These are phyloP conservation scores for Myriosclerotinia duriaeana DNA, from an alignment of 2,329 filamentous ascomycete species.

Conservation along the genomic window DNA sequence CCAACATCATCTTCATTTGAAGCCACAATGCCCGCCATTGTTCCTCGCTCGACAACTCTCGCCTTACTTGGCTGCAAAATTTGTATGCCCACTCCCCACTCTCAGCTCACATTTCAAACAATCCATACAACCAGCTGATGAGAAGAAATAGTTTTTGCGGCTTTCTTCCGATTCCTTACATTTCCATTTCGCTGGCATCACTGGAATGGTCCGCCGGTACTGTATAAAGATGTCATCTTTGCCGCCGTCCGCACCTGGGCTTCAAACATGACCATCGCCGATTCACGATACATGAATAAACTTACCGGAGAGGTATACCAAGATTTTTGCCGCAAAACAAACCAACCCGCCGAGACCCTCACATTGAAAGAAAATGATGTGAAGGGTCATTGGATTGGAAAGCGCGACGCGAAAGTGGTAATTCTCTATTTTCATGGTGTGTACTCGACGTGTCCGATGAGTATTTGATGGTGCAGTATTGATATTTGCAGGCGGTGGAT, in stretches of 20 bases:
- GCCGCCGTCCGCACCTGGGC: not conserved
- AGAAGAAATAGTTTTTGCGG: not conserved
- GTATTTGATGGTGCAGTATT: not conserved
- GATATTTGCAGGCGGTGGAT: conserved; percentile 3
- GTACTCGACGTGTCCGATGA: too few relatives aligned
- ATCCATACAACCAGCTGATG: not conserved
- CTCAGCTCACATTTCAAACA: too few relatives aligned
- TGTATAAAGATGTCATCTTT: conserved; percentile 6
- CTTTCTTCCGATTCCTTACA: not conserved
- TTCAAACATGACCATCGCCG: not conserved
- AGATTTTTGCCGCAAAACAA: not conserved
- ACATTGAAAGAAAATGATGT: not conserved
- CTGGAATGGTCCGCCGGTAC: not conserved
- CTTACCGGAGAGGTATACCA: not conserved
- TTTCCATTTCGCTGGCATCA: not conserved
- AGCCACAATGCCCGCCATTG: too few relatives aligned
- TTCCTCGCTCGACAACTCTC: too few relatives aligned
- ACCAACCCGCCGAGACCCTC: not conserved
- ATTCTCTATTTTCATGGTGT: conserved; percentile 9
- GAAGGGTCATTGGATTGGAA: conserved; percentile 4
- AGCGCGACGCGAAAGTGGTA: not conserved
- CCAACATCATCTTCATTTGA: too few relatives aligned
- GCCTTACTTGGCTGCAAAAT: too few relatives aligned
- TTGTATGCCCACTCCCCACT: too few relatives aligned
- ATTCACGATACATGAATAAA: not conserved